A percentile compares a stretch with the other conserved stretches of the same genome.
Evolutionary conservation across 164 flowering plant species (phyloP).

Genomic region (Euptelea pleiosperma): DNA sequence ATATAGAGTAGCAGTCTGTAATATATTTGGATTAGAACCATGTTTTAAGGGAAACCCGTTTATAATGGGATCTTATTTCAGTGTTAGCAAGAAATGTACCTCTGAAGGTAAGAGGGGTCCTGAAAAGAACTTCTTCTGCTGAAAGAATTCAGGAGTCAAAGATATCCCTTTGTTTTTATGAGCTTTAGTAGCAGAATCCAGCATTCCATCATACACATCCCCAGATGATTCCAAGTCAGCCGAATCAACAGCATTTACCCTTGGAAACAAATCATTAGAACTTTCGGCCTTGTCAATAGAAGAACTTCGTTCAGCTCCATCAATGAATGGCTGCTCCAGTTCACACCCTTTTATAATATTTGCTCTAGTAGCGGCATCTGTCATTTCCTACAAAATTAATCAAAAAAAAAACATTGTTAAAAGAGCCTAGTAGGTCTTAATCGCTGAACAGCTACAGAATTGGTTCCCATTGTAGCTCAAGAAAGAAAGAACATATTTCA

Average conservation of each 20-base stretch:
- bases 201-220: conserved; percentile 17
- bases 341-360: conserved; percentile 38
- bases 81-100: conserved; percentile 33
- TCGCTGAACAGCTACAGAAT: neutral
- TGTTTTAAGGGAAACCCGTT: neutral
- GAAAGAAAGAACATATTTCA: too few relatives aligned
- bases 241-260: conserved; percentile 17
- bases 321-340: conserved; percentile 17
- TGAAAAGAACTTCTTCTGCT: conserved; percentile 32
- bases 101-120: conserved; percentile 65
- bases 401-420: neutral
- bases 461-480: too few relatives aligned
- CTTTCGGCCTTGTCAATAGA: conserved; percentile 27
- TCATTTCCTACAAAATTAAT: conserved; percentile 27
- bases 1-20: too few relatives aligned
- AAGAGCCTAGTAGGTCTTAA: neutral
- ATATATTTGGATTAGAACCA: too few relatives aligned
- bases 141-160: conserved; percentile 24
- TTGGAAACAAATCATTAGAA: conserved; percentile 16
- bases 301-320: conserved; percentile 27
- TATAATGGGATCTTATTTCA: neutral
- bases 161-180: conserved; percentile 7
- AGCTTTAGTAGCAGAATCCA: conserved; percentile 12
- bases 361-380: conserved; percentile 24
- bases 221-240: conserved; percentile 24